Evolutionary conservation across 2,329 filamentous ascomycete species (phyloP).

Genomic region (Pyricularia sp.): DNA sequence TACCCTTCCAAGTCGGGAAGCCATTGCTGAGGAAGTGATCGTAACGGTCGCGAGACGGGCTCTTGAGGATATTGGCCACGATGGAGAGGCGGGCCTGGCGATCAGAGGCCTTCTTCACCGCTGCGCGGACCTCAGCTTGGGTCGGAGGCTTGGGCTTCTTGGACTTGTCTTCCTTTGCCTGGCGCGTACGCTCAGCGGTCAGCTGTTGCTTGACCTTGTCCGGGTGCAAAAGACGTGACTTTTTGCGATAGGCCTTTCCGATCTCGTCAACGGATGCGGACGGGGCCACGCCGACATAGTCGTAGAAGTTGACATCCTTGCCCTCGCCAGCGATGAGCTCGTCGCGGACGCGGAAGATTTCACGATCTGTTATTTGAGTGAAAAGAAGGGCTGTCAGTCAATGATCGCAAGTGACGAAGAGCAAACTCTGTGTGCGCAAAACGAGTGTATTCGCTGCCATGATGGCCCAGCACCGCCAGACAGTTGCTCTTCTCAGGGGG

Average conservation of each 20-base stretch:
- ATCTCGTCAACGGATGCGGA: constrained; percentile 77
- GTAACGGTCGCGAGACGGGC: constrained; percentile 74
- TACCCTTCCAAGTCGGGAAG: constrained; percentile 94
- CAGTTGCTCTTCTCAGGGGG: background rate
- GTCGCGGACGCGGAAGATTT: constrained; percentile 93
- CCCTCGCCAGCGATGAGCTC: constrained; percentile 74
- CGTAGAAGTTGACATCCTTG: constrained; percentile 79
- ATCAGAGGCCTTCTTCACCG: constrained; percentile 72
- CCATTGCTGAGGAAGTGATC: constrained; percentile 90
- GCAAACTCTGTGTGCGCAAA: background rate
- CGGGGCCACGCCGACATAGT: constrained; percentile 71
- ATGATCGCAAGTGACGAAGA: background rate
- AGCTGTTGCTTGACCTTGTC: constrained; percentile 91
- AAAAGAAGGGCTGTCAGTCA: constrained; percentile 6
- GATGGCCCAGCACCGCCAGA: no score
- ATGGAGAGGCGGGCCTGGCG: constrained; percentile 77
- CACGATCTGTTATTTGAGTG: constrained; percentile 52
- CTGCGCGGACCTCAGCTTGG: constrained; percentile 65
- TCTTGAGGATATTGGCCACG: constrained; percentile 77
- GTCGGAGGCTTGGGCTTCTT: constrained; percentile 61
- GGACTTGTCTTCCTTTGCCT: constrained; percentile 37
- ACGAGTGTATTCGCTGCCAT: background rate
- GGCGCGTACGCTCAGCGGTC: constrained; percentile 56
- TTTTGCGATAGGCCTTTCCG: constrained; percentile 89
- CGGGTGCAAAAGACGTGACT: constrained; percentile 73